These are phyloP conservation scores for Parasarocladium wereldwijsianum DNA, from an alignment of 2,329 filamentous ascomycete genomes.

Conservation along the genomic window DNA sequence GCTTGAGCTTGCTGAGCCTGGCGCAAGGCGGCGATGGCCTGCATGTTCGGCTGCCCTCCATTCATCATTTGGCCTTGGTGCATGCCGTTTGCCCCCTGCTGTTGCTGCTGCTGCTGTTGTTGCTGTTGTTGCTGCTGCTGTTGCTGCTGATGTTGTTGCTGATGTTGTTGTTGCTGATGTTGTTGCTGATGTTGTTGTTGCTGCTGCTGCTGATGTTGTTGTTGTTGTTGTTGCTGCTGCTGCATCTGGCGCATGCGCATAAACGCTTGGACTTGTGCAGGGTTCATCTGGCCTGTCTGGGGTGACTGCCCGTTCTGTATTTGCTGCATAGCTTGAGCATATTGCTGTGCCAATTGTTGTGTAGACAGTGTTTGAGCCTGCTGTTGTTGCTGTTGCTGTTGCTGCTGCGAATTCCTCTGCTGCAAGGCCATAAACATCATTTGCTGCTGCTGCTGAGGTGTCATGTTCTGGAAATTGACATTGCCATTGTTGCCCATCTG, in stretches of 20 bases:
- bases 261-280: too few species aligned
- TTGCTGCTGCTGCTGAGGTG: constrained; percentile 21
- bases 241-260: too few species aligned
- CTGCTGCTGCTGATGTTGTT: constrained; percentile 21
- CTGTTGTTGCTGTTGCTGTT: constrained; percentile 17
- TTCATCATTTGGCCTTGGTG: constrained; percentile 16
- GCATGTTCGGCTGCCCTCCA: constrained; percentile 13
- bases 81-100: constrained; percentile 9
- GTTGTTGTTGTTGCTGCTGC: constrained; percentile 22
- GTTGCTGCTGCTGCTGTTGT: constrained; percentile 13
- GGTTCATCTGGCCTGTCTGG: constrained; percentile 19
- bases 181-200: constrained; percentile 17
- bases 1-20: constrained; percentile 16
- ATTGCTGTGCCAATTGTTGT: constrained; percentile 27
- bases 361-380: constrained; percentile 26
- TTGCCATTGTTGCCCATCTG: constrained; percentile 22
- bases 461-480: constrained; percentile 21
- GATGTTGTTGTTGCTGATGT: constrained; percentile 15
- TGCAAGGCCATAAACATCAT: constrained; percentile 24
- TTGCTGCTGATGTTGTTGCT: constrained; percentile 18
- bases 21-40: constrained; percentile 15
- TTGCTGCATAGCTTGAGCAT: constrained; percentile 26
- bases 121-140: constrained; percentile 14
- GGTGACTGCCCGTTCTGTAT: constrained; percentile 21
- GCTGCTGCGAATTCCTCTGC: constrained; percentile 22